phyloP scores from a whole-genome alignment of 805 yeast species.

The Wickerhamiella vanderwaltii region DNA sequence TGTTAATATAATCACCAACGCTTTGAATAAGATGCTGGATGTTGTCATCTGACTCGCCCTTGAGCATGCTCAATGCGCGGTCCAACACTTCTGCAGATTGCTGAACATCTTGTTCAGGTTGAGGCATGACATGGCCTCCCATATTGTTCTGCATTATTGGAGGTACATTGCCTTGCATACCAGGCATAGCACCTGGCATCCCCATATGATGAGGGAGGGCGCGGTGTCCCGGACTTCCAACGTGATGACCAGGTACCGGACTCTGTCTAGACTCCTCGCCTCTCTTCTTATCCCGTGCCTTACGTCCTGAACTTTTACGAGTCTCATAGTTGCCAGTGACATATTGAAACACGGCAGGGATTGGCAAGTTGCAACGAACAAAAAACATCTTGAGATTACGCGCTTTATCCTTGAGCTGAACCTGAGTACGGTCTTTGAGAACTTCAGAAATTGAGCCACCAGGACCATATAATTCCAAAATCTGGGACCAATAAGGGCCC shows the following conservation, averaged over 20 bases:
- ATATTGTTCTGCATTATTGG: neutral
- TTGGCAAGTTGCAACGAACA: constrained; percentile 57
- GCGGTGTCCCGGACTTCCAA: neutral
- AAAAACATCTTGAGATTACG: constrained; percentile 88
- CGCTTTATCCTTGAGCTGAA: constrained; percentile 92
- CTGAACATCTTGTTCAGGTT: constrained; percentile 9
- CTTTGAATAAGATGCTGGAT: constrained; percentile 23
- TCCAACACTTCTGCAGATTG: constrained; percentile 14
- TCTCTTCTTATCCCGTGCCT: constrained; percentile 4
- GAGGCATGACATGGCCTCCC: constrained; percentile 1
- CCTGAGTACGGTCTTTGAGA: constrained; percentile 76
- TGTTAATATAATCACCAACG: constrained; percentile 23
- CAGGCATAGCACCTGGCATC: neutral
- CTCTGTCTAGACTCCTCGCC: constrained; percentile 2
- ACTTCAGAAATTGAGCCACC: constrained; percentile 81
- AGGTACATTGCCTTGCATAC: neutral
- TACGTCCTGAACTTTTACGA: constrained; percentile 18
- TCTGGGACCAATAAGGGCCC: constrained; percentile 93
- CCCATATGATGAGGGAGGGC: too few species aligned
- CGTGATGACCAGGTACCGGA: neutral
- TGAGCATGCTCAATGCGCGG: constrained; percentile 11
- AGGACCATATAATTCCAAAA: constrained; percentile 80
- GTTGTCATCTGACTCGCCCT: constrained; percentile 11
- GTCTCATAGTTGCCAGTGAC: constrained; percentile 66
- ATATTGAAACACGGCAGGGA: constrained; percentile 66